A percentile compares a stretch with the other conserved stretches of the same genome.
Evolutionary conservation across 2,329 filamentous ascomycete species (phyloP).

Genomic region (Pestalotiopsis sp.): DNA sequence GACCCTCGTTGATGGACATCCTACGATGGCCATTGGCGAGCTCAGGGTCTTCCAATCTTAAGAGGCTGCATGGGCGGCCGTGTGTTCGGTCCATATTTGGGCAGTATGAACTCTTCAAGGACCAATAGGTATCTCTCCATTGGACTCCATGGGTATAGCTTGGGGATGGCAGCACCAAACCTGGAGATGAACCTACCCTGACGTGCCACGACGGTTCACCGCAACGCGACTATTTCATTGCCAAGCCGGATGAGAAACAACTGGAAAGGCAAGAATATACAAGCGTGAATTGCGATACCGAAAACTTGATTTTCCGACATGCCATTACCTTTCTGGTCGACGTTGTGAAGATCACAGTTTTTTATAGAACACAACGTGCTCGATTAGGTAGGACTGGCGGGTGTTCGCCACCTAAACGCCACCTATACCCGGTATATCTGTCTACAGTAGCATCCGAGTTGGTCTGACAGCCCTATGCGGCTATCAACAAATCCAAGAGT

Average conservation of each 20-base stretch:
- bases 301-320: slow-evolving; percentile 1
- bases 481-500: neutral
- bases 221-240: neutral
- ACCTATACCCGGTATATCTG: neutral
- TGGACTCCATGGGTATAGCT: neutral
- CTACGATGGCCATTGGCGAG: neutral
- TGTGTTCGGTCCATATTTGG: neutral
- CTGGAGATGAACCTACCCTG: neutral
- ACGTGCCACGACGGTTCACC: slow-evolving; percentile 9
- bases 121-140: neutral
- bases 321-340: neutral
- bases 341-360: neutral
- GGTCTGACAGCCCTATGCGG: slow-evolving; percentile 11
- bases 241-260: neutral
- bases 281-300: neutral
- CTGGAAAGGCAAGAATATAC: neutral
- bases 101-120: neutral
- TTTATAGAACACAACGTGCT: slow-evolving; percentile 3
- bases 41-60: neutral
- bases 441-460: neutral
- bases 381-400: neutral
- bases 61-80: neutral
- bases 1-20: neutral
- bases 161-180: neutral
- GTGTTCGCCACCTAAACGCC: neutral